Evolutionary conservation across 306 rosid genomes (phyloP), one percentile per base, ranked within the genome.

Genomic region (Quercus alba): DNA sequence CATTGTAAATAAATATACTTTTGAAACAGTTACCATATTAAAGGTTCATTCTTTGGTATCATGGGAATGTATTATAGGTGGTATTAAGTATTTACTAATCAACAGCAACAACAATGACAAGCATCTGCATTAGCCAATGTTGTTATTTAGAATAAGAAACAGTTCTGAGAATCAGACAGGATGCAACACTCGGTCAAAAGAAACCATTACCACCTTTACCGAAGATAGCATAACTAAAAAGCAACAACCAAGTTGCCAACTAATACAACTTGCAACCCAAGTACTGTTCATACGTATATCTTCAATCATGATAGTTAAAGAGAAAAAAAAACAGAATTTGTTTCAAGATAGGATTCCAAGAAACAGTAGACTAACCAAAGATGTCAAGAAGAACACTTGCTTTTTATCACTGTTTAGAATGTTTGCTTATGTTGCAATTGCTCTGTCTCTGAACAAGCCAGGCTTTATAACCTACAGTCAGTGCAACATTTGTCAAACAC

Each of bases 301-400:
- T 38, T 1, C 6, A 38, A 38, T 38, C 44, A 38, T 38, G 74
- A 78, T 52, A 70, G 44, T 79, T 80, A 79, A 80, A 73, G 77
- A 84, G 49, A n/a, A 82, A 84, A 66, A 35, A 72, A 58, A 72
- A 67, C 81, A 76, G 84, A 85, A 87, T 20, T 25, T 66, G 72
- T 8, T 30, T 5, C 25, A 6, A 9, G 11, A 66, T 30, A 7
- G 72, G 51, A 66, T 66, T 66, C 49, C 15, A 66, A 31, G 49
- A 8, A 66, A 66, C 46, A 6, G 18, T 30, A 66, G 3, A 46
- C 52, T 46, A 15, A 31, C 71, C 44, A 7, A 66, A 31, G 1
- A 5, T n/a, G 31, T 30, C 44, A 66, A 31, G 72, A 38, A 38
- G 44, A 66, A 33, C 38, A 3, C 41, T n/a, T n/a, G n/a, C n/a